These are phyloP conservation scores for Trichosporon sp. DNA, from an alignment of 1,284 basidiomycete genomes.

Conservation along the genomic window DNA sequence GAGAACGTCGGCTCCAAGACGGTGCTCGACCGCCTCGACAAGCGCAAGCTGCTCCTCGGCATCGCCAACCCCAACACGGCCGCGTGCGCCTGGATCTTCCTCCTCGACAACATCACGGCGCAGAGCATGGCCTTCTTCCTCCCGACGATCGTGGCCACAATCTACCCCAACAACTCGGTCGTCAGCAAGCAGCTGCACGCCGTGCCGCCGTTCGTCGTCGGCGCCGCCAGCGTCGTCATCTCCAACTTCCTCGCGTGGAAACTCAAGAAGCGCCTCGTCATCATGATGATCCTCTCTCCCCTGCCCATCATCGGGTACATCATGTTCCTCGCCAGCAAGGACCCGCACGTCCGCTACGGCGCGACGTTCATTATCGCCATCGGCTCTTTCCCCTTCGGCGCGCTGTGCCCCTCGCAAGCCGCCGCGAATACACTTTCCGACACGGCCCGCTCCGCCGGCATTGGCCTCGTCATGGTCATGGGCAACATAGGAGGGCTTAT, in stretches of 20 bases:
- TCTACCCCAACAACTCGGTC: slow-evolving; percentile 42
- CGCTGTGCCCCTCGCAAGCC: neutral
- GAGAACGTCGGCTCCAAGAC: slow-evolving; percentile 43
- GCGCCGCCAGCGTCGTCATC: slow-evolving; percentile 24
- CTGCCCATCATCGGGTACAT: slow-evolving; percentile 39
- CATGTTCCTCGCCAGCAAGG: slow-evolving; percentile 28
- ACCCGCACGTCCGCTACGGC: slow-evolving; percentile 5
- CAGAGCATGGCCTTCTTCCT: slow-evolving; percentile 44
- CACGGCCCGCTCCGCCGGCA: slow-evolving; percentile 2
- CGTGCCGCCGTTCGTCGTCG: slow-evolving; percentile 44
- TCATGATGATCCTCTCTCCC: slow-evolving; percentile 24
- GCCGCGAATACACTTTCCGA: slow-evolving; percentile 14
- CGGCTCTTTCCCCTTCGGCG: slow-evolving; percentile 9
- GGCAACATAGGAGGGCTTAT: slow-evolving; percentile 14
- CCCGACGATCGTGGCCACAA: slow-evolving; percentile 41
- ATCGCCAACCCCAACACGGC: slow-evolving; percentile 29
- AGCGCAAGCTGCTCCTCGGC: slow-evolving; percentile 25
- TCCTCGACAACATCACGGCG: slow-evolving; percentile 48
- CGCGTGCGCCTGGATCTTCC: slow-evolving; percentile 38
- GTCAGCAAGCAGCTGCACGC: slow-evolving; percentile 46
- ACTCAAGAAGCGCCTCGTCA: neutral
- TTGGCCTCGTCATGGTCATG: neutral
- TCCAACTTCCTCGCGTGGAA: neutral
- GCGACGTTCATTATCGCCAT: slow-evolving; percentile 10
- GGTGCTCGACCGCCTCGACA: slow-evolving; percentile 35